Percentiles rank a stretch among this genome's conserved stretches.
phyloP scores from a whole-genome alignment of 345 rosid genomes.

The Syzygium oleosum region DNA sequence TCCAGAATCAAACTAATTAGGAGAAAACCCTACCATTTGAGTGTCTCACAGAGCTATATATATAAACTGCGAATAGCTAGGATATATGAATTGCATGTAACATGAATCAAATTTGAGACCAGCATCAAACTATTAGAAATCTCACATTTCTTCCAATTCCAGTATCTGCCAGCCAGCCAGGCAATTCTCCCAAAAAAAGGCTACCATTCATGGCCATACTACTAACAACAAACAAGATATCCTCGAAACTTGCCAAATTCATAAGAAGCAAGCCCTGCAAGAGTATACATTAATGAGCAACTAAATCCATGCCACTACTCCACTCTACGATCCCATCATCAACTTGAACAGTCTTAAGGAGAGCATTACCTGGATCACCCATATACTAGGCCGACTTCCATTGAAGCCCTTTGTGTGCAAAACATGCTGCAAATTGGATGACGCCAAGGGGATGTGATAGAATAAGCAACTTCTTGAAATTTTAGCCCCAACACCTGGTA shows the following conservation, averaged over 20 bases:
- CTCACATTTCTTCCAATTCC: slow-evolving; percentile 44
- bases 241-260: slow-evolving; percentile 60
- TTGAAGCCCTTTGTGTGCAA: slow-evolving; percentile 59
- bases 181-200: slow-evolving; percentile 66
- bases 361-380: slow-evolving; percentile 73
- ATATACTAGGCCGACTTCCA: slow-evolving; percentile 67
- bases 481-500: slow-evolving; percentile 78
- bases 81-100: neutral
- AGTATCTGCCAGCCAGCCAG: slow-evolving; percentile 49
- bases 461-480: slow-evolving; percentile 60
- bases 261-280: slow-evolving; percentile 57
- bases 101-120: neutral
- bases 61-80: neutral
- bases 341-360: neutral
- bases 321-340: neutral
- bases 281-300: neutral
- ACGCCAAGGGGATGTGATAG: slow-evolving; percentile 62
- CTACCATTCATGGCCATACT: slow-evolving; percentile 60
- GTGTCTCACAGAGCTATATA: neutral
- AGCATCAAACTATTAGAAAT: neutral
- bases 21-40: neutral
- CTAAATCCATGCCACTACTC: neutral
- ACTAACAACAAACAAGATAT: slow-evolving; percentile 42
- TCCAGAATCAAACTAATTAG: slow-evolving; percentile 35
- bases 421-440: slow-evolving; percentile 31